phyloP scores from a whole-genome alignment of 179 eudicot species.

The Beta macrorhiza region DNA sequence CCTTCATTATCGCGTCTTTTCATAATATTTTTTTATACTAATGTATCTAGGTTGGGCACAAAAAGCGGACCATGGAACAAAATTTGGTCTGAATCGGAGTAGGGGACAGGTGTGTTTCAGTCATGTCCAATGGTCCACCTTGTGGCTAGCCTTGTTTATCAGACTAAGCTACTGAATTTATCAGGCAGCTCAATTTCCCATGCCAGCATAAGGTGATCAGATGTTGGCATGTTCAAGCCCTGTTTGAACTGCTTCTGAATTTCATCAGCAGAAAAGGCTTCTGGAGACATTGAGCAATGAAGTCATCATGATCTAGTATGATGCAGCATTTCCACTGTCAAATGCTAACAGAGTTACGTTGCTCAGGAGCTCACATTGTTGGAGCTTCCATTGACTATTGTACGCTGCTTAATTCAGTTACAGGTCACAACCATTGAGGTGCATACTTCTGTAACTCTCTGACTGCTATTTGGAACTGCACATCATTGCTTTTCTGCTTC shows the following conservation, averaged over 20 bases:
- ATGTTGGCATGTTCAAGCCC: background rate
- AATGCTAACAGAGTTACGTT: background rate
- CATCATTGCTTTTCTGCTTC: background rate
- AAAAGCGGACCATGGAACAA: slow-evolving; percentile 79
- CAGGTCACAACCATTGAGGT: slow-evolving; percentile 3
- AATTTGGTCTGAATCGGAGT: slow-evolving; percentile 52
- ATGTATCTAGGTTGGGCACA: slow-evolving; percentile 51
- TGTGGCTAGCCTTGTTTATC: slow-evolving; percentile 15
- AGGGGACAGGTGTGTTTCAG: slow-evolving; percentile 15
- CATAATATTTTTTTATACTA: background rate
- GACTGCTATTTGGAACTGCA: slow-evolving; percentile 8
- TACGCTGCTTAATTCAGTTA: background rate
- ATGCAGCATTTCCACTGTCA: background rate
- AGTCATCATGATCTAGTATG: background rate
- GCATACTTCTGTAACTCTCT: slow-evolving; percentile 3
- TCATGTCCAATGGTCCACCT: slow-evolving; percentile 2
- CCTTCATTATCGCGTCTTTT: background rate
- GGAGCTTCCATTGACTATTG: slow-evolving; percentile 2
- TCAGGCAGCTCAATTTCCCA: background rate
- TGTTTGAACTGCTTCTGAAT: background rate
- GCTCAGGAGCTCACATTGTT: background rate
- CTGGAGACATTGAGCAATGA: background rate
- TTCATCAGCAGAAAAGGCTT: slow-evolving; percentile 14
- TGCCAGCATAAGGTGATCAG: background rate
- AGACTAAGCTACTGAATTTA: background rate